Evolutionary conservation across 2,329 filamentous ascomycete genomes (phyloP), one percentile per base, ranked within the genome.

Genomic region (Fusarium haematococcum): DNA sequence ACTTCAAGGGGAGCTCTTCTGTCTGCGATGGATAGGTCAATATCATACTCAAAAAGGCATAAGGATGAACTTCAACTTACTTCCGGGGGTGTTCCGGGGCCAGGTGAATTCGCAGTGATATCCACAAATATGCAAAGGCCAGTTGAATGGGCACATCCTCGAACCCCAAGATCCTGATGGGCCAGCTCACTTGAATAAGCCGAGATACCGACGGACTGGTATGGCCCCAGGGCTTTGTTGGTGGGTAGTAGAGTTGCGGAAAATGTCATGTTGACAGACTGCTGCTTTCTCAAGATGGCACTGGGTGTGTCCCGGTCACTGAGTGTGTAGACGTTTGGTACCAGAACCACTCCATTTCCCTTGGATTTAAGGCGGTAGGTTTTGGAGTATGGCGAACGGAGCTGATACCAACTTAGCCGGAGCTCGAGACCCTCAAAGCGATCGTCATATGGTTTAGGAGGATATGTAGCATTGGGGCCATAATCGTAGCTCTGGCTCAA

Each of bases 231-330:
- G 2, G 63, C 66, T 16, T 67, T 69, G 1, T 68, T 45, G 2
- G 70, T 76, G 1, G 67, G 50, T 9, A 73, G 37, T 23, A 78
- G 33, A 9, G 66, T 77, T 13, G 78, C 77, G 2, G 77, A 70
- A 30, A 79, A 81, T 1, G 78, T 80, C 77, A 81, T 80, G 60
- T 81, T 81, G 37, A 80, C 35, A 9, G 76, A 80, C 30, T 71
- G 79, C 61, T 81, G 79, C 65, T 81, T 81, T 6, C 75, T 75
- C 9, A 81, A 66, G 5, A 80, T 35, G 6, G 78, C 79, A 8
- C 78, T 76, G 0, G 80, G 77, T 2, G 76, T 80, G n/a, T 81
- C 80, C 14, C 79, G 69, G 39, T 81, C 79, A 20, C 76, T 76
- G 14, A 80, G 68, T 0, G 75, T 75, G 43, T 76, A 80, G 14